Percentiles rank a stretch among this genome's conserved stretches.
These are phyloP conservation scores for Colletotrichum chrysophilum DNA, from an alignment of 2,329 filamentous ascomycete genomes.

Conservation along the genomic window DNA sequence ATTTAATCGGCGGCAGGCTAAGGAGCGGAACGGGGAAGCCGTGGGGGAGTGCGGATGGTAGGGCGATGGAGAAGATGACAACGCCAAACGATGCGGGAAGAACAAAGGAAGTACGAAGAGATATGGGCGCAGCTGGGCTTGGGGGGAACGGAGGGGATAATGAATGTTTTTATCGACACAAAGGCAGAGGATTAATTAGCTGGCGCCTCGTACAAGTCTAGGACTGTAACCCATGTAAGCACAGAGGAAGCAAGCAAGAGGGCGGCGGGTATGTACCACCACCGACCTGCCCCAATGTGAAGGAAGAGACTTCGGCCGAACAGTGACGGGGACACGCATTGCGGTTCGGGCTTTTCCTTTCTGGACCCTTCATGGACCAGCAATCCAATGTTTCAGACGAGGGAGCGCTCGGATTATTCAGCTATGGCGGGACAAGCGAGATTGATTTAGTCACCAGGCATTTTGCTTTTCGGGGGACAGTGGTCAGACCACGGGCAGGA, in stretches of 20 bases:
- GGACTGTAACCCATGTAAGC: not conserved
- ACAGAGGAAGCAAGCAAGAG: not conserved
- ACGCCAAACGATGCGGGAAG: not conserved
- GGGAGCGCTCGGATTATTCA: constrained; percentile 13
- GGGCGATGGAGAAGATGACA: not conserved
- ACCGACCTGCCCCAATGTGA: not conserved
- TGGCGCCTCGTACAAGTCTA: not conserved
- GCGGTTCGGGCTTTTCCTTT: not conserved
- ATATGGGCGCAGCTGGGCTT: not conserved
- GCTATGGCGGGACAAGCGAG: not conserved
- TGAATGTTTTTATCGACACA: constrained; percentile 5
- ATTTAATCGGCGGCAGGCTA: not conserved
- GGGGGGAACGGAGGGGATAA: not conserved
- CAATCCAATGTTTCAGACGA: constrained; percentile 20
- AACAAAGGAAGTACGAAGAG: not conserved
- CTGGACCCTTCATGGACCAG: not conserved
- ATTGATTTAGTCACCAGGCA: not conserved
- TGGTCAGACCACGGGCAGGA: not conserved
- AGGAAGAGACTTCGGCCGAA: not conserved
- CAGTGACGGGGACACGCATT: not conserved
- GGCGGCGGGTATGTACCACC: not conserved
- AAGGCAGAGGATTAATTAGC: not conserved
- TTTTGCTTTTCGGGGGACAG: not conserved
- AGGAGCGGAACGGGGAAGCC: not conserved
- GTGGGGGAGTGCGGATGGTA: constrained; percentile 17